Percentiles rank a stretch among this genome's conserved stretches.
phyloP scores from a whole-genome alignment of 768 basidiomycete species.

The Neoboletus subvelutipes region DNA sequence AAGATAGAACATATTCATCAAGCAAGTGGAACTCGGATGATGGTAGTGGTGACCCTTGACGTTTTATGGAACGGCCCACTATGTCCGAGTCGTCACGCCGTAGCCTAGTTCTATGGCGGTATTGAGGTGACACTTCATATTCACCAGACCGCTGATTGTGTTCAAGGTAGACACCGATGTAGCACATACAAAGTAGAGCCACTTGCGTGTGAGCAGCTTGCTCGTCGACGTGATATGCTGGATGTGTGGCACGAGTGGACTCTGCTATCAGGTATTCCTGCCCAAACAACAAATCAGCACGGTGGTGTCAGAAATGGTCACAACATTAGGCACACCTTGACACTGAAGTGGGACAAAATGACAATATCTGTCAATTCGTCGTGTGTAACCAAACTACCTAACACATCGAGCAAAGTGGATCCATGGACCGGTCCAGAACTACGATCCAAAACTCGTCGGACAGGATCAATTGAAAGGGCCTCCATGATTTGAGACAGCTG shows the following conservation, averaged over 20 bases:
- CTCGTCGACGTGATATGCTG: neutral
- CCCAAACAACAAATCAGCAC: neutral
- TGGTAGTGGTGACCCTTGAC: neutral
- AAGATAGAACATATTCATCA: neutral
- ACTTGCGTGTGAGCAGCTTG: conserved; percentile 2
- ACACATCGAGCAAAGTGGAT: neutral
- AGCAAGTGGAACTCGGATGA: neutral
- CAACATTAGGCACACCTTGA: conserved; percentile 2
- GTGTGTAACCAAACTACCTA: neutral
- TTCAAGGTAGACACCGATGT: neutral
- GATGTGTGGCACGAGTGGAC: neutral
- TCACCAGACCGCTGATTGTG: neutral
- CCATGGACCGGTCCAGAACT: conserved; percentile 2
- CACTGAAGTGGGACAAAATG: conserved; percentile 9
- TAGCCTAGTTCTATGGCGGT: too few species aligned
- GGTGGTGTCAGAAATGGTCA: neutral
- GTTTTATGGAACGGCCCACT: neutral
- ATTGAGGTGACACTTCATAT: neutral
- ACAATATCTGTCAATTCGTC: conserved; percentile 5
- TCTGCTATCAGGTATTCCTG: conserved; percentile 8
- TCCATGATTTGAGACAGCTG: conserved; percentile 8
- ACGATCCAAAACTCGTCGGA: neutral
- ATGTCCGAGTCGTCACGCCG: neutral
- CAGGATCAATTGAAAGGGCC: conserved; percentile 3
- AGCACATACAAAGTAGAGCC: conserved; percentile 4